A percentile compares a stretch with the other conserved stretches of the same genome.
These are phyloP conservation scores for Microdochium paspali DNA, from an alignment of 2,329 filamentous ascomycete species.

Conservation along the genomic window DNA sequence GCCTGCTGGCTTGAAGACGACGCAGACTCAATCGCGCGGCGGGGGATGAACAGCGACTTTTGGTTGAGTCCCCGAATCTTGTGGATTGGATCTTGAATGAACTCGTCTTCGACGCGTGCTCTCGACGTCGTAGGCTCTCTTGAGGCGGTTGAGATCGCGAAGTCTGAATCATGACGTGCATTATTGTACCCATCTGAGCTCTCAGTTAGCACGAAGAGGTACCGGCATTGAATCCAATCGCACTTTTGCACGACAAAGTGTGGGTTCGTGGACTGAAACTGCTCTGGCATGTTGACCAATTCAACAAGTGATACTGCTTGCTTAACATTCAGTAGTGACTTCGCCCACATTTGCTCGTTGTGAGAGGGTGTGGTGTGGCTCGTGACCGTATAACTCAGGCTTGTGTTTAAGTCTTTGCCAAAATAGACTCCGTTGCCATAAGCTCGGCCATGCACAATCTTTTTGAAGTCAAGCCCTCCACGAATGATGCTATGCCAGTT, in stretches of 20 bases:
- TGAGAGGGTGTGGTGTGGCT: slow-evolving; percentile 1
- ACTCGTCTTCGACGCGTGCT: slow-evolving; percentile 3
- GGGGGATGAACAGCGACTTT: slow-evolving; percentile 17
- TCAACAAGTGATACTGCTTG: slow-evolving; percentile 70
- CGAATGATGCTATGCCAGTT: slow-evolving; percentile 93
- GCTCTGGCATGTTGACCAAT: slow-evolving; percentile 62
- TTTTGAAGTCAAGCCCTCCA: slow-evolving; percentile 66
- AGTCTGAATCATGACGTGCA: too few species aligned
- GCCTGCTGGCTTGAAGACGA: background rate
- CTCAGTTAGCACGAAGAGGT: slow-evolving; percentile 50
- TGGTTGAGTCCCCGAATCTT: slow-evolving; percentile 5
- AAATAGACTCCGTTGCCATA: slow-evolving; percentile 80
- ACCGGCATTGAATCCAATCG: slow-evolving; percentile 87
- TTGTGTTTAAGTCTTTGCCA: slow-evolving; percentile 48
- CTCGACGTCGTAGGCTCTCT: too few species aligned
- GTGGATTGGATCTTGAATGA: slow-evolving; percentile 12
- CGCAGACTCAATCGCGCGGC: slow-evolving; percentile 19
- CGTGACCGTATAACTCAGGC: slow-evolving; percentile 35
- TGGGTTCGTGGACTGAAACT: slow-evolving; percentile 47
- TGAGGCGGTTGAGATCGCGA: too few species aligned
- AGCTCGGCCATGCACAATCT: slow-evolving; percentile 53
- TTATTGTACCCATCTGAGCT: too few species aligned
- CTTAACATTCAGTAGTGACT: slow-evolving; percentile 51
- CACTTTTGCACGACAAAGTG: slow-evolving; percentile 65
- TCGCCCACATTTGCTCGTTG: slow-evolving; percentile 43